Evolutionary conservation across 495 filamentous ascomycete species (phyloP), one percentile per base, ranked within the genome.

Genomic region (Xylaria castorea): DNA sequence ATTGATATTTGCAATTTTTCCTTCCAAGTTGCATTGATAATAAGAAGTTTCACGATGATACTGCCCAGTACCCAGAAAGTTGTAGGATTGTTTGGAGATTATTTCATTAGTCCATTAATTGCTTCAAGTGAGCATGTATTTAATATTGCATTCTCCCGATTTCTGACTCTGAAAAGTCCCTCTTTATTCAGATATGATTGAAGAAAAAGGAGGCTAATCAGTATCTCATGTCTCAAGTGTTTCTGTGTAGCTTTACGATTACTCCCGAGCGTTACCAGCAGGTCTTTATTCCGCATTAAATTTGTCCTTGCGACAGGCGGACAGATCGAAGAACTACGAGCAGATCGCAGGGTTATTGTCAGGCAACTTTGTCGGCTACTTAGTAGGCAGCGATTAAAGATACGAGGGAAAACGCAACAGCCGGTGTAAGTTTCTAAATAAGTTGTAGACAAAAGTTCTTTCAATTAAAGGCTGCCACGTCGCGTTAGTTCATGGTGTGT

Each of bases 271-370:
- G 7, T 20, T 22, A 48, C 5, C 1, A n/a, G 20, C 5, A 5
- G 1, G 44, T 6, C 48, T 22, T 53, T 27, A 27, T 25, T 11
- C 27, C 50, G 50, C 50, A 27, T 53, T 53, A 7, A 22, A n/a
- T 22, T 50, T 22, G 22, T 7, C 20, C 6, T 25, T 22, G 48
- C 20, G 7, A 51, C 48, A 51, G n/a, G n/a, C 94, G 11, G 95
- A 97, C 0, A 92, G 94, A 77, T 98, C 97, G 79, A 98, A 99
- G 81, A 93, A 99, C 77, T 97, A 98, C 0, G 94, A 97, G 74
- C 97, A 98, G 72, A 98, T 94, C 36, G 94, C 95, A 8, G 97
- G 97, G 75, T 99, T 98, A 77, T 98, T 95, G 76, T 97, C 94
- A 22, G 97, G 97, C 42, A 99, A 86, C 80, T 93, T 96, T 20